Evolutionary conservation across 768 basidiomycete species (phyloP).

Genomic region (Suillus clintonianus): DNA sequence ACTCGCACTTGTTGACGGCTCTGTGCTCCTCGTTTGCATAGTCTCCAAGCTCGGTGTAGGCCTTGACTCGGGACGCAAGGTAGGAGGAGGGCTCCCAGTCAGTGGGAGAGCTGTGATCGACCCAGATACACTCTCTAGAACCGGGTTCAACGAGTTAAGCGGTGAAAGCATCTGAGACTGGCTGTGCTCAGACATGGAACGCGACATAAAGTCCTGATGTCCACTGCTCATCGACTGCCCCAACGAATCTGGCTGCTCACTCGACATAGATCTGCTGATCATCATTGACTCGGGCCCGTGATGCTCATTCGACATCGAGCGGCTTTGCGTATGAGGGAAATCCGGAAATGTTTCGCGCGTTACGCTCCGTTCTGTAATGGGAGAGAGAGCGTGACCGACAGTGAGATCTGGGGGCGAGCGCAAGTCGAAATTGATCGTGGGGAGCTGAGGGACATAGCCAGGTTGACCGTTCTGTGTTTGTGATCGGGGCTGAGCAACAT

Average conservation of each 20-base stretch:
- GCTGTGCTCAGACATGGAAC: constrained; percentile 2
- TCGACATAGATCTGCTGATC: constrained; percentile 22
- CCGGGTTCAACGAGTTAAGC: not conserved
- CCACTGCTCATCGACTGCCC: not conserved
- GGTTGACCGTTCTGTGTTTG: constrained; percentile 11
- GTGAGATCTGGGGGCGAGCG: constrained; percentile 10
- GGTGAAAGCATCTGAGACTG: not conserved
- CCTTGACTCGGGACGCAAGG: constrained; percentile 43
- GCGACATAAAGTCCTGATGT: not conserved
- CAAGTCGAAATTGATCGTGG: constrained; percentile 54
- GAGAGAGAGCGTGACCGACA: constrained; percentile 47
- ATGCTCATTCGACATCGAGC: constrained; percentile 18
- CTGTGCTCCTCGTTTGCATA: constrained; percentile 18
- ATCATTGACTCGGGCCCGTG: constrained; percentile 7
- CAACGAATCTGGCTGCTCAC: constrained; percentile 17
- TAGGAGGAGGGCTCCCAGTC: constrained; percentile 29
- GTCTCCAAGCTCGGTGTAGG: constrained; percentile 31
- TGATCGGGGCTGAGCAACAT: constrained; percentile 20
- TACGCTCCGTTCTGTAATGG: constrained; percentile 61
- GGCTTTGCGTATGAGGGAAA: constrained; percentile 13
- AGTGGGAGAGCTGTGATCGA: constrained; percentile 17
- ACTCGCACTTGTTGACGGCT: constrained; percentile 14
- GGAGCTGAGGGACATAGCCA: constrained; percentile 49
- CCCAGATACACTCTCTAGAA: constrained; percentile 20
- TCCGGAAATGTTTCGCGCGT: constrained; percentile 29